Percentiles rank a stretch among this genome's conserved stretches.
Conservation (phyloP, 345 rosid species). For the Populus pruinosa region DNA sequence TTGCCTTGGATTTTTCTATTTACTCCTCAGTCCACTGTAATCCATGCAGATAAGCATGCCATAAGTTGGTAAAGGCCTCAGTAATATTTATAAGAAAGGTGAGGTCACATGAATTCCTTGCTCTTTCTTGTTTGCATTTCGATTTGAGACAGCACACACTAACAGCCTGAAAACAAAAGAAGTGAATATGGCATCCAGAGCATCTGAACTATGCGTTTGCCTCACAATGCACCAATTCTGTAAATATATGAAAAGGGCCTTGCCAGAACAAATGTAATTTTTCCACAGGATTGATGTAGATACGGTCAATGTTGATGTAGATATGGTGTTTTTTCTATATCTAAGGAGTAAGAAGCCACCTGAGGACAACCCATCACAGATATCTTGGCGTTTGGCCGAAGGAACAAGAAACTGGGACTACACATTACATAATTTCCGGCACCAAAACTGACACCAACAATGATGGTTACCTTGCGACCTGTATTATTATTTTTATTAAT, state of each 20-base stretch:
- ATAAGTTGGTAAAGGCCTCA: background rate
- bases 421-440: conserved; percentile 99
- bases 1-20: conserved; percentile 64
- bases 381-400: conserved; percentile 93
- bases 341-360: conserved; percentile 35
- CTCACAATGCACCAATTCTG: background rate
- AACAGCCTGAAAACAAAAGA: conserved; percentile 57
- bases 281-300: too few species aligned
- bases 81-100: background rate
- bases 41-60: conserved; percentile 1
- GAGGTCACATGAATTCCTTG: conserved; percentile 69
- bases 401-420: conserved; percentile 82
- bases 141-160: conserved; percentile 86
- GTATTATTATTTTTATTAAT: conserved; percentile 5
- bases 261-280: background rate
- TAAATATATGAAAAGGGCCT: background rate
- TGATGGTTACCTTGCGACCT: conserved; percentile 91
- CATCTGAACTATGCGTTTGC: background rate
- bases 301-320: too few species aligned
- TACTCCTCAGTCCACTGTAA: conserved; percentile 78
- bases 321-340: too few species aligned
- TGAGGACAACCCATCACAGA: conserved; percentile 98
- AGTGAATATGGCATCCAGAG: background rate
- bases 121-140: conserved; percentile 85
- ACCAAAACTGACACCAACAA: conserved; percentile 92